These are phyloP conservation scores for Rhytidiadelphus loreus DNA, from an alignment of 225 moss, liverwort and hornwort genomes.

Conservation along the genomic window DNA sequence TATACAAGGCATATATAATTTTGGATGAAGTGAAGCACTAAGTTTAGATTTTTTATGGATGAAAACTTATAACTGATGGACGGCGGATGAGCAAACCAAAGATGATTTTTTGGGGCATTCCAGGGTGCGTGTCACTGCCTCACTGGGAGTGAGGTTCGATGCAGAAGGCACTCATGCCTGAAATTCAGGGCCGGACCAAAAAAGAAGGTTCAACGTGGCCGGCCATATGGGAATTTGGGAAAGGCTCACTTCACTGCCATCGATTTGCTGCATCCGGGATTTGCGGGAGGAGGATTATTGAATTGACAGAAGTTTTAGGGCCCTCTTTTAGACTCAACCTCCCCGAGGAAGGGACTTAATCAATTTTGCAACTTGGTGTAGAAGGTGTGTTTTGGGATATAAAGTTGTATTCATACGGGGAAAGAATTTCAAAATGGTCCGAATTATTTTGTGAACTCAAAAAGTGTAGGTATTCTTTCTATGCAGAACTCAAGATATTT, in stretches of 20 bases:
- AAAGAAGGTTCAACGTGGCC: neutral
- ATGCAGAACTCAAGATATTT: neutral
- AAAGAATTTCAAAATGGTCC: neutral
- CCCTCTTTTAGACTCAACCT: neutral
- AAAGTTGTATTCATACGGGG: neutral
- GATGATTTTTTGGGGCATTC: neutral
- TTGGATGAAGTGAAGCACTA: too few species aligned
- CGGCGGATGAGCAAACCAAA: neutral
- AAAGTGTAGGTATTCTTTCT: fast-evolving
- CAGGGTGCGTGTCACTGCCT: neutral
- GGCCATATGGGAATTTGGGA: neutral
- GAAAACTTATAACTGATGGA: neutral
- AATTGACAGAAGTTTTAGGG: too few species aligned
- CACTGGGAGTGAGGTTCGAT: neutral
- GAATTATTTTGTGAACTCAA: neutral
- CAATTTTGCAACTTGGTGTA: neutral
- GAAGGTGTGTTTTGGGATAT: neutral
- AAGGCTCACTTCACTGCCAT: neutral
- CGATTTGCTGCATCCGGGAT: neutral
- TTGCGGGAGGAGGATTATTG: neutral
- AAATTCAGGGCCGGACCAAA: neutral
- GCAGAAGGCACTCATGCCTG: neutral
- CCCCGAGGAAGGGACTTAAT: too few species aligned
- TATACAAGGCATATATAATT: too few species aligned
- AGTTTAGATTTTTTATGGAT: neutral